Base-by-base conservation (phyloP, 2,329 filamentous ascomycete genomes). In the Claviceps sp. region DNA sequence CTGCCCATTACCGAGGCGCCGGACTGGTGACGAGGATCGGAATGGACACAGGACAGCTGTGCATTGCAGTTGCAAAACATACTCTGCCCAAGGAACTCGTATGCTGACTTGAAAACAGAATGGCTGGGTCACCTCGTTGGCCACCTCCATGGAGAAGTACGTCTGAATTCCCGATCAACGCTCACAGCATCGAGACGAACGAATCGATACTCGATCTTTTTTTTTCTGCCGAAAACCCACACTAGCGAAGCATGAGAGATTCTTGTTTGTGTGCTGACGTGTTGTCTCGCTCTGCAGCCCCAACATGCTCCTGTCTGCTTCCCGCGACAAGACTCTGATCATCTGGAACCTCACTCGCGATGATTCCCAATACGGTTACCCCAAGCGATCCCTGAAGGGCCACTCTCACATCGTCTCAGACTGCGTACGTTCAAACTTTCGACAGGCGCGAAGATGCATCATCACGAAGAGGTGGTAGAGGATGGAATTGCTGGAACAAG, bases 341-440 rank as follows among this genome's bases (percentile, higher is more conserved):
- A 95, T 98, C 84, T 98, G 93, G 93, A 95, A 96, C 83, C 82
- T 98, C 69, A 97, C 93, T 75, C 91, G 93, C 76, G 90, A 97
- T 75, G 93, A 97, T 79, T 84, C 84, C 72, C 85, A 88, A 71
- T 98, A 97, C 82, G 93, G 93, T 67, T 95, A 95, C 82, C 93
- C 93, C 70, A 97, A 98, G 85, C 86, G 93, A 77, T 94, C 88
- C 71, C 89, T 98, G 65, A 85, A 94, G 78, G 93, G 93, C 70
- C 93, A 98, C 83, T 96, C 90, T 61, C 93, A 98, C 85, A 98
- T 98, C 74, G 90, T 98, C 72, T 97, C 93, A 74, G 93, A 98
- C 86, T 97, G 93, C 78, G 93, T 95, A 93, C 67, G 88, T 86
- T 22, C 69, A 59, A 55, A 56, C 38, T 46, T 43, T 34, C 45